A percentile compares a stretch with the other conserved stretches of the same genome.
These are phyloP conservation scores for Cystobasidium onofrii DNA, from an alignment of 768 basidiomycete genomes.

Conservation along the genomic window DNA sequence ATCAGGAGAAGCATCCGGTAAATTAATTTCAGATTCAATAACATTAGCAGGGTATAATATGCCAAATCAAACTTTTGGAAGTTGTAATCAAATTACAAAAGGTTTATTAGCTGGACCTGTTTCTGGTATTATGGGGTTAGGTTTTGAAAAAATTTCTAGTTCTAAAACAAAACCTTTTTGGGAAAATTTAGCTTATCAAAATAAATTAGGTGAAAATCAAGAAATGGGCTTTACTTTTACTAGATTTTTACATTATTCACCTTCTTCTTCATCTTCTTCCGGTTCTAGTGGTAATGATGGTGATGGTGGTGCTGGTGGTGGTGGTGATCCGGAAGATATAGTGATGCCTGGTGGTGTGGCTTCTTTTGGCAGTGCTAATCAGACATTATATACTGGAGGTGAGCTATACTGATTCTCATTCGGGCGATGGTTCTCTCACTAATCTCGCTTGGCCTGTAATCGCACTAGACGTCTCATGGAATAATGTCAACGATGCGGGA, in stretches of 20 bases:
- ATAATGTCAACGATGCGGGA: constrained; percentile 61
- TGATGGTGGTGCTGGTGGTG: too few species aligned
- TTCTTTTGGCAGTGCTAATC: constrained; percentile 8
- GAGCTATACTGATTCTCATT: background rate
- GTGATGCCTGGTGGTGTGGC: constrained; percentile 27
- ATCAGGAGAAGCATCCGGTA: constrained; percentile 61
- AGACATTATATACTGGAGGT: constrained; percentile 12
- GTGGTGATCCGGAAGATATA: background rate
- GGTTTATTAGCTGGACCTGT: constrained; percentile 63
- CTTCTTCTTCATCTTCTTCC: background rate
- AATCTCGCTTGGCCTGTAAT: background rate
- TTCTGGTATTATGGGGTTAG: constrained; percentile 77
- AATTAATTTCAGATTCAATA: constrained; percentile 63
- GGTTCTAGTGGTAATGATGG: too few species aligned
- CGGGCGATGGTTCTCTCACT: too few species aligned
- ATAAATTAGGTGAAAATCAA: background rate
- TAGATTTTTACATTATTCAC: constrained; percentile 25
- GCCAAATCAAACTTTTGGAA: constrained; percentile 54
- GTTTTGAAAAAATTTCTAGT: constrained; percentile 62
- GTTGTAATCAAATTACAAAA: constrained; percentile 52
- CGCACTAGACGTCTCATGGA: constrained; percentile 47
- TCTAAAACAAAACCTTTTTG: constrained; percentile 71
- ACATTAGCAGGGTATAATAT: constrained; percentile 72
- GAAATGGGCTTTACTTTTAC: constrained; percentile 31
- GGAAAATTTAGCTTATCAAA: constrained; percentile 58